Evolutionary conservation across 1,284 basidiomycete species (phyloP).

Genomic region (Dichomitus squalens): DNA sequence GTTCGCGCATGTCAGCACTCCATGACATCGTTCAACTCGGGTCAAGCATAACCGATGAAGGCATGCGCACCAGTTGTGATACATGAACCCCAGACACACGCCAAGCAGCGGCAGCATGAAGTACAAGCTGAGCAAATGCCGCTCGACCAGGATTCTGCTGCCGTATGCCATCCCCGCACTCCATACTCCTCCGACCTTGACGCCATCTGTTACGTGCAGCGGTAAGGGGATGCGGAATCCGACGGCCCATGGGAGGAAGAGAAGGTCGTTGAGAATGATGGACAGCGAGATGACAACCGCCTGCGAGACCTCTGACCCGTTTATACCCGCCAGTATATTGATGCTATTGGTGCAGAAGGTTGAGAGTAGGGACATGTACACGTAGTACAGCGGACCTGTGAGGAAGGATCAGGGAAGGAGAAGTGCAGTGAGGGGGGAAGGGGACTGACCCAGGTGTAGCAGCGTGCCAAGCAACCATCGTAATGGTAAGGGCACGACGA

Average conservation of each 20-base stretch:
- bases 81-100: conserved; percentile 87
- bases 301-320: conserved; percentile 94
- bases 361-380: conserved; percentile 95
- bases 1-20: too few relatives aligned
- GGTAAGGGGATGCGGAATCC: conserved; percentile 73
- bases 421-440: conserved; percentile 20
- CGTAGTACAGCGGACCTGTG: conserved; percentile 89
- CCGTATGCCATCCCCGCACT: conserved; percentile 83
- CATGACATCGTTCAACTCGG: neutral
- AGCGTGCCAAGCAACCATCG: conserved; percentile 74
- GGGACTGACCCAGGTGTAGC: conserved; percentile 80
- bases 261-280: conserved; percentile 88
- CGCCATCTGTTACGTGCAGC: conserved; percentile 66
- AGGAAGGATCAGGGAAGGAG: conserved; percentile 3
- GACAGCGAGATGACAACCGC: conserved; percentile 91
- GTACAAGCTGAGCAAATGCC: conserved; percentile 94
- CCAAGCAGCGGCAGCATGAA: conserved; percentile 96
- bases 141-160: conserved; percentile 85
- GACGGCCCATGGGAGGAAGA: conserved; percentile 87
- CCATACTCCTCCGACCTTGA: conserved; percentile 77
- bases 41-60: neutral
- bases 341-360: conserved; percentile 98
- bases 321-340: conserved; percentile 98
- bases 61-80: conserved; percentile 85
- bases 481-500: conserved; percentile 90